Evolutionary conservation across 371 early-diverging fungal genomes (phyloP).

Genomic region (Mucor racemosus): DNA sequence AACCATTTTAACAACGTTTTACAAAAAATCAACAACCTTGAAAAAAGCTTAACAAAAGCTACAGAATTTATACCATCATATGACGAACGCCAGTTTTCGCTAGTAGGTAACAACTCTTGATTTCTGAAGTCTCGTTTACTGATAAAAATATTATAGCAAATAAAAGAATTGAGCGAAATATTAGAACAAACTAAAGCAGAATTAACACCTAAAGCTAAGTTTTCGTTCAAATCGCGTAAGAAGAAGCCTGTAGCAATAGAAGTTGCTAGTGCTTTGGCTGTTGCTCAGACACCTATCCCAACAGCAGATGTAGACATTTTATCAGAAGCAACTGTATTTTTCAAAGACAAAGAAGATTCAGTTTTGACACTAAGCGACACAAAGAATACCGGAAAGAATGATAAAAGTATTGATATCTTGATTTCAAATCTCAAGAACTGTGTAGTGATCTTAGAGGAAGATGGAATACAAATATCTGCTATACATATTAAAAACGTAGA

Average conservation of each 20-base stretch:
- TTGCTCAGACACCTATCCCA: constrained; percentile 6
- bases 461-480: constrained; percentile 46
- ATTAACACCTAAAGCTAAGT: constrained; percentile 63
- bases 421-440: constrained; percentile 59
- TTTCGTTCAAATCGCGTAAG: constrained; percentile 65
- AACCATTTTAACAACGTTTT: constrained; percentile 41
- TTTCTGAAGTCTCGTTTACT: background rate
- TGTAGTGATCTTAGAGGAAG: constrained; percentile 54
- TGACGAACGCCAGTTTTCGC: constrained; percentile 60
- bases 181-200: constrained; percentile 36
- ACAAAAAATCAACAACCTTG: constrained; percentile 54
- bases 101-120: constrained; percentile 28
- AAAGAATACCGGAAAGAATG: background rate
- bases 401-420: constrained; percentile 51
- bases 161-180: constrained; percentile 48
- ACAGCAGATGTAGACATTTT: constrained; percentile 8
- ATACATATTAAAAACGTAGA: constrained; percentile 72
- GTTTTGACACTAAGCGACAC: constrained; percentile 2
- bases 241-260: constrained; percentile 24
- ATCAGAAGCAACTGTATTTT: constrained; percentile 33
- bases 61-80: constrained; percentile 59
- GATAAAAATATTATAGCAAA: constrained; percentile 41
- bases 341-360: constrained; percentile 22
- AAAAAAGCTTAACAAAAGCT: constrained; percentile 60
- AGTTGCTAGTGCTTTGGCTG: constrained; percentile 2